These are phyloP conservation scores for Neurospora discreta DNA, from an alignment of 495 filamentous ascomycete species.

Conservation along the genomic window DNA sequence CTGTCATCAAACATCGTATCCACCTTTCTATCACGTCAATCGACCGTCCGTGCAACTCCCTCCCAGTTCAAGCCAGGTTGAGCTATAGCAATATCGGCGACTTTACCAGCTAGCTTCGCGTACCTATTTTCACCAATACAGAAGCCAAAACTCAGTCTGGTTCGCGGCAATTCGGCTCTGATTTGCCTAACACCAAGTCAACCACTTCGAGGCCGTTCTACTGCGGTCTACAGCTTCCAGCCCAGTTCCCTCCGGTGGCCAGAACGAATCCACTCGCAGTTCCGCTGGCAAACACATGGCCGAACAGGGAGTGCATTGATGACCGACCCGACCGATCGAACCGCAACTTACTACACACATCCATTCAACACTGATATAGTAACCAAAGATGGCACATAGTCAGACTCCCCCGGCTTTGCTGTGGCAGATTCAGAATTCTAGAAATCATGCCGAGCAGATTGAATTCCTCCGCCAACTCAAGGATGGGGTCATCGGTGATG, in stretches of 20 bases:
- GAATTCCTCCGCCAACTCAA: slow-evolving; percentile 61
- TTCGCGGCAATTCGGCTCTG: background rate
- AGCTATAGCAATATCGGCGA: background rate
- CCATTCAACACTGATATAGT: background rate
- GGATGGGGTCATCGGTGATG: slow-evolving; percentile 82
- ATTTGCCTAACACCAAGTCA: background rate
- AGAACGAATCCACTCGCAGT: background rate
- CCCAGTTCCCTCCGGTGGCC: background rate
- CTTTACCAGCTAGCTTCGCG: background rate
- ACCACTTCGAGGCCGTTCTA: background rate
- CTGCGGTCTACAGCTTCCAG: background rate
- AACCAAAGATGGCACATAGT: slow-evolving; percentile 16
- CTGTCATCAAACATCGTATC: background rate
- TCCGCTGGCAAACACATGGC: background rate
- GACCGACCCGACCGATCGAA: background rate
- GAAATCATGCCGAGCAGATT: slow-evolving; percentile 49
- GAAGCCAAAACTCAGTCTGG: background rate
- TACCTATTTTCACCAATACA: background rate
- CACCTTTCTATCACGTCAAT: background rate
- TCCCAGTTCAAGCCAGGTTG: background rate
- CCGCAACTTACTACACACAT: background rate
- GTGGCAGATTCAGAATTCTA: slow-evolving; percentile 46
- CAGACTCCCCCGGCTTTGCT: slow-evolving; percentile 40
- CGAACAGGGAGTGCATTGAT: background rate
- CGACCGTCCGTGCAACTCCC: background rate